Evolutionary conservation across 495 filamentous ascomycete genomes (phyloP), one percentile per base, ranked within the genome.

Genomic region (Lophiotrema nucula): DNA sequence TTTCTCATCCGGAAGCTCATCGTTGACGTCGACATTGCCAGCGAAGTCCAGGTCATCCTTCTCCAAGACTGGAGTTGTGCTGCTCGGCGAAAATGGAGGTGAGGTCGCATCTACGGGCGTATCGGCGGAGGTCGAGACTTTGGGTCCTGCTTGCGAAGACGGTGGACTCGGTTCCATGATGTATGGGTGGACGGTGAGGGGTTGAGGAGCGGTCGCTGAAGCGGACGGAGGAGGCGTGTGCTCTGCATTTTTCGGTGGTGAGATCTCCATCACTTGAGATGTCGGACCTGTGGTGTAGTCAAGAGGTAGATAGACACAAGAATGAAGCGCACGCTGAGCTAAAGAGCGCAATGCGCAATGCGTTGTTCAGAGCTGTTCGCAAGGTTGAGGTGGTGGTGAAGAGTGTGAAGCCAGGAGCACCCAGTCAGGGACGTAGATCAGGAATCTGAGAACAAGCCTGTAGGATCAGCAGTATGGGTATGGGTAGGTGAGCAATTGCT

Each of bases 11-110:
- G 65, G 65, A 16, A 65, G 28, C 22, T 64, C 51, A 35, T 67
- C 53, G 44, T 60, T 58, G 13, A 66, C 63, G 23, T 58, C 48
- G 12, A 66, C 54, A 43, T 66, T 58, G 47, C 63, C 63, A 21
- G 42, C 22, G 43, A 66, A 66, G 38, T 66, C 63, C 4, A 56
- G 41, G 24, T 62, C 58, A 22, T 46, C 47, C 23, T 62, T 62
- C 45, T 56, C 51, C 4, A 62, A 46, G 2, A 62, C 58, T 1
- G 58, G 58, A 8, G 58, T 62, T 12, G 58, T 41, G 47, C 58
- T 56, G 23, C 25, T 43, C 4, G 58, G 58, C 25, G 58, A 56
- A 24, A 62, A 56, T 1, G 53, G 51, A 23, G 58, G 52, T 4
- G 43, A 18, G 8, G 12, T 33, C 3, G 42, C 35, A 28, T 53